Percentiles rank a stretch among this genome's conserved stretches.
Conservation (phyloP, 2,329 filamentous ascomycete species). For the Elsinoe fawcettii region DNA sequence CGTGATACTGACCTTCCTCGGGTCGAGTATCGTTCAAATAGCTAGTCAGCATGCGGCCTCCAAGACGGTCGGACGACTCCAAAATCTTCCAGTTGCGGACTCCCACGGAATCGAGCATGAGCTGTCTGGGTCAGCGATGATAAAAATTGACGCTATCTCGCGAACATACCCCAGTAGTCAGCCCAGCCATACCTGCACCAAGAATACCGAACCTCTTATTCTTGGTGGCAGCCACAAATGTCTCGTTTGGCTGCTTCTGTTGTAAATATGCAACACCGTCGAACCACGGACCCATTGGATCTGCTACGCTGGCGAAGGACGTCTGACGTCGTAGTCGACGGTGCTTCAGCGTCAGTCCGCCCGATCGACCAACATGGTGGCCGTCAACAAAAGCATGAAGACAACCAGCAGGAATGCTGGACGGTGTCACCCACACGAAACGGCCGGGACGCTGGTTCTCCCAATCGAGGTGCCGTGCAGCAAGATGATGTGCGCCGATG, state of each 20-base stretch:
- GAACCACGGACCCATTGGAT: conserved; percentile 56
- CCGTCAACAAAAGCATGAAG: conserved; percentile 39
- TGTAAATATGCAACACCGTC: conserved; percentile 55
- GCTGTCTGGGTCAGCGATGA: conserved; percentile 17
- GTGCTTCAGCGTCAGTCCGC: conserved; percentile 32
- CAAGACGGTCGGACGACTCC: conserved; percentile 53
- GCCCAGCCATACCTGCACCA: conserved; percentile 57
- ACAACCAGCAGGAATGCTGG: conserved; percentile 35
- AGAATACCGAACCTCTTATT: conserved; percentile 54
- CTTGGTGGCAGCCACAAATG: conserved; percentile 50
- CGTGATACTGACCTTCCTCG: conserved; percentile 59
- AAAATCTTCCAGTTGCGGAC: conserved; percentile 55
- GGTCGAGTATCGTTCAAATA: conserved; percentile 53
- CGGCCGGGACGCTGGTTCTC: conserved; percentile 34
- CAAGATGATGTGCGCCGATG: conserved; percentile 28
- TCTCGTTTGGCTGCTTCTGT: conserved; percentile 45
- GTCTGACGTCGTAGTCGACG: conserved; percentile 31
- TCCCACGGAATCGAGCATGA: conserved; percentile 45
- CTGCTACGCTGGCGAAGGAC: conserved; percentile 42
- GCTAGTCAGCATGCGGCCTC: conserved; percentile 56
- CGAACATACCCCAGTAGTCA: conserved; percentile 48
- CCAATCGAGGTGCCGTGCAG: conserved; percentile 24
- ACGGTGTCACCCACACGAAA: conserved; percentile 43
- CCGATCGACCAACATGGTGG: conserved; percentile 36
- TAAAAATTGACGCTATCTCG: no score